Base-by-base conservation (phyloP, 768 basidiomycete species). In the Scleroderma bovista region DNA sequence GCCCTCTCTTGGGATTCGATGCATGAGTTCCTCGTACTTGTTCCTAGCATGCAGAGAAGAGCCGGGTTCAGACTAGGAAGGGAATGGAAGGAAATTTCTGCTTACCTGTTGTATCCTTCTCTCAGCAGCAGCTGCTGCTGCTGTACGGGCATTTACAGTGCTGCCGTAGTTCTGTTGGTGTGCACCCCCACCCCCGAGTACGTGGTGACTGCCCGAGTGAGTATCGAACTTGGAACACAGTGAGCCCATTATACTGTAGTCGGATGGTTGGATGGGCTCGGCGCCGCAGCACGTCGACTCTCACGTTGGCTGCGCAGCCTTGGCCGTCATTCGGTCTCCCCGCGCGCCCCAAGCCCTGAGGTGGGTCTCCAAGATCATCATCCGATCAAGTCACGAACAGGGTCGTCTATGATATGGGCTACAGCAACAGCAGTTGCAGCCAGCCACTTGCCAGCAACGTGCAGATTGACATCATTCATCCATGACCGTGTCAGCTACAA, bases 41-140 rank as follows among this genome's bases (percentile, higher is more conserved):
- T 55, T 58, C 66, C 76, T 77, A 56, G 16, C 40, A 44, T 40
- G 34, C 33, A 50, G 40, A 38, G 42, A 65, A 63, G 58, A 67
- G 62, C 61, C 56, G 17, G 47, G 49, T 50, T 48, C 50, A 48
- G 56, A 58, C 41, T 13, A 5, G 3, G 4, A 59, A 32, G 22
- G 26, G 22, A 26, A 44, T 22, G 47, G 19, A 29, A 44, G 50
- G 51, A n/a, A n/a, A 5, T 9, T 29, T 29, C 26, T 47, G 69
- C 79, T 69, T 57, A 82, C 82, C 59, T 74, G 72, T 66, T 80
- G 72, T 62, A 75, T 54, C 55, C 82, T 73, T 58, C 75, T 75
- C 63, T 82, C 81, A 55, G 82, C 82, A 52, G 82, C 82, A 63
- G 77, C 77, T 63, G 79, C 77, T 50, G 79, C 79, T 62, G 81